These are phyloP conservation scores for Pseudoscleropodium purum DNA, from an alignment of 225 moss, liverwort and hornwort species.

Conservation along the genomic window DNA sequence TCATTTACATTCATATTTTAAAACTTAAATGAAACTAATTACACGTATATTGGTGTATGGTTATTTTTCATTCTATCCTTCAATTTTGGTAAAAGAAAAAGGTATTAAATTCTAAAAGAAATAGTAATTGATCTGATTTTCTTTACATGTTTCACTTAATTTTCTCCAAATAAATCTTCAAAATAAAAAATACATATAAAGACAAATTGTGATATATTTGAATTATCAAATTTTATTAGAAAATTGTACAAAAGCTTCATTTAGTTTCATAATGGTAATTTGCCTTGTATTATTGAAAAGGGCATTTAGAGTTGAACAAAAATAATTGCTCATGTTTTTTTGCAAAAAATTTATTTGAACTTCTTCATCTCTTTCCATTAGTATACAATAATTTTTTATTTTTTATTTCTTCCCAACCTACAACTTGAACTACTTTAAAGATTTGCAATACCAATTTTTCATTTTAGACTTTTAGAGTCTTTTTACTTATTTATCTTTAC, in stretches of 20 bases:
- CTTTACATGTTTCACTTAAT: not conserved
- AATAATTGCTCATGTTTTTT: not conserved
- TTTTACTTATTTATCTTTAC: not conserved
- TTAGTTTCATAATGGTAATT: too few relatives aligned
- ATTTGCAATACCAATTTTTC: too few relatives aligned
- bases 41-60: accelerated
- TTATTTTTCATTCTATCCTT: not conserved
- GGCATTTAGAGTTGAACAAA: not conserved
- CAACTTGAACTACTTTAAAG: not conserved
- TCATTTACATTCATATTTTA: not conserved
- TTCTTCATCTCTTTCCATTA: not conserved
- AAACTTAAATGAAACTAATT: not conserved
- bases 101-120: not conserved
- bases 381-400: too few relatives aligned
- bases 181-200: not conserved
- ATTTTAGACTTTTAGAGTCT: not conserved
- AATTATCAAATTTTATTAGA: not conserved
- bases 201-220: not conserved
- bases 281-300: too few relatives aligned
- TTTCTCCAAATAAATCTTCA: not conserved
- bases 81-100: not conserved
- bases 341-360: not conserved
- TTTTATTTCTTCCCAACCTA: not conserved
- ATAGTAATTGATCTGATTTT: not conserved
- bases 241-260: not conserved